Evolutionary conservation across 192 early-diverging fungal species (phyloP), one percentile per base, ranked within the genome.

Genomic region (Chytriomyces sp.): DNA sequence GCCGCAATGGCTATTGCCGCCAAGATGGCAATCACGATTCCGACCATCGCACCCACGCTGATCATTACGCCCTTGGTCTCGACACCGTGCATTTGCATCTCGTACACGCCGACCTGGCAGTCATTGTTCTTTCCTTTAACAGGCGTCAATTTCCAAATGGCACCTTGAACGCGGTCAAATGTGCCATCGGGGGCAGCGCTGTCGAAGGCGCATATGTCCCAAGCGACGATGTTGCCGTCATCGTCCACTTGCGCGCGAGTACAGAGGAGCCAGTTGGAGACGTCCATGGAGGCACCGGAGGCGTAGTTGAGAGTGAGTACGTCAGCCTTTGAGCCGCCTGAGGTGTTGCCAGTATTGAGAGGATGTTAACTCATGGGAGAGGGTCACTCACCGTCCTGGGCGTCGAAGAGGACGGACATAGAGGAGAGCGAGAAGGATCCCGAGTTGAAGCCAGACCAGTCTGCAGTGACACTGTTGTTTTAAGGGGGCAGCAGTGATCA

Each of bases 171-270:
- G 54, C 44, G 39, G 57, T 70, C 68, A 25, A 41, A 70, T 7
- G 56, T 59, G 34, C 57, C 57, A 28, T 8, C 30, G 17, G n/a
- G n/a, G n/a, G n/a, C n/a, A n/a, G n/a, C n/a, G n/a, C n/a, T n/a
- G n/a, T n/a, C n/a, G 14, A 70, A 39, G 38, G 68, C 57, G 39
- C 68, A 70, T 59, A 70, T 59, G 37, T 70, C 68, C 68, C 68
- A 70, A 26, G 8, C 25, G 8, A 70, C 55, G 14, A n/a, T 22
- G 3, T 59, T 40, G n/a, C 38, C 57, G 39, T 12, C 36, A 31
- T 70, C 68, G 22, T 37, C 28, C 14, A 70, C 68, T 17, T 57
- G 34, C 7, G 68, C 68, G 17, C 19, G 12, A 8, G 68, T 70
- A 37, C 68, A 70, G 17, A 70, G 25, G 5, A 57, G 36, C 28